Evolutionary conservation across 371 early-diverging fungal species (phyloP).

Genomic region (Mycotypha africana): DNA sequence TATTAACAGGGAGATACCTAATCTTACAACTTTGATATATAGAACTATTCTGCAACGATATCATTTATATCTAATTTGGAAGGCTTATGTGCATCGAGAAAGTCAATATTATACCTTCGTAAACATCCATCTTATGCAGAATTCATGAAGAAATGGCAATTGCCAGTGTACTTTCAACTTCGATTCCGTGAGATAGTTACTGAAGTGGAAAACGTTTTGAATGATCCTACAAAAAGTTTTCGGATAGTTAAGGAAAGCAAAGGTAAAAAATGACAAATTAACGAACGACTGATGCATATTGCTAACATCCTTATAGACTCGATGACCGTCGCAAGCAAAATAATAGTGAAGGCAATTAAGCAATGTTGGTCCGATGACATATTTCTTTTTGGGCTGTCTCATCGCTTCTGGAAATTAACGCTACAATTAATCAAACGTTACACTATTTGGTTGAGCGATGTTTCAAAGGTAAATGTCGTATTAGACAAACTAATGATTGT

Average conservation of each 20-base stretch:
- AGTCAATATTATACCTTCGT: slow-evolving; percentile 52
- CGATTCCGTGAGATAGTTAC: slow-evolving; percentile 53
- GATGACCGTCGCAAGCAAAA: too few relatives aligned
- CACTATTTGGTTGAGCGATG: slow-evolving; percentile 43
- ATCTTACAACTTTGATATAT: too few relatives aligned
- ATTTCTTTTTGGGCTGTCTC: slow-evolving; percentile 55
- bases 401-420: slow-evolving; percentile 74
- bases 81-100: slow-evolving; percentile 39
- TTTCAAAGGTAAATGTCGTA: too few relatives aligned
- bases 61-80: slow-evolving; percentile 59
- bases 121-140: slow-evolving; percentile 56
- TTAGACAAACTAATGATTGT: too few relatives aligned
- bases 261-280: too few relatives aligned
- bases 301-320: too few relatives aligned
- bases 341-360: slow-evolving; percentile 47
- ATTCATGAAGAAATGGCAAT: slow-evolving; percentile 74
- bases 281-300: too few relatives aligned
- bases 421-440: slow-evolving; percentile 61
- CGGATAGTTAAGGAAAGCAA: too few relatives aligned
- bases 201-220: slow-evolving; percentile 39
- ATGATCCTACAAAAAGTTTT: slow-evolving; percentile 12
- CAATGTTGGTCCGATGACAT: slow-evolving; percentile 68
- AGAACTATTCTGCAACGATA: slow-evolving; percentile 65
- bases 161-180: slow-evolving; percentile 70
- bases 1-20: too few relatives aligned